These are phyloP conservation scores for Cyclotella atomus DNA, from an alignment of 108 stramenopile species.

Conservation along the genomic window DNA sequence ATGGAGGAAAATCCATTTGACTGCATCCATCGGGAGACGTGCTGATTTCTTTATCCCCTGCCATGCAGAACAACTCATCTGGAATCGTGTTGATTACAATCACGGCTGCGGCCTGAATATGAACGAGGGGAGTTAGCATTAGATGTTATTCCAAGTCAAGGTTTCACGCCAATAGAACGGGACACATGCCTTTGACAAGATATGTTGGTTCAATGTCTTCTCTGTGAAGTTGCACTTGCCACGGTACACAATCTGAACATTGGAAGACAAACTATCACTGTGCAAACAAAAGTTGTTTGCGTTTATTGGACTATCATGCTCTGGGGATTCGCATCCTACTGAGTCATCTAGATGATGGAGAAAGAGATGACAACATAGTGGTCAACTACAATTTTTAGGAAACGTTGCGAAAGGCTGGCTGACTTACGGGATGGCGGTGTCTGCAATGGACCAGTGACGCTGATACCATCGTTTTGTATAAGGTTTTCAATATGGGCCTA, in stretches of 20 bases:
- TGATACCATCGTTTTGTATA: conserved; percentile 24
- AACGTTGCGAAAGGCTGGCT: background rate
- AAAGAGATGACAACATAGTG: background rate
- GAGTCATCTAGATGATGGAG: conserved; percentile 29
- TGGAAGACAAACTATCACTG: background rate
- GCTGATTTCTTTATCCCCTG: conserved; percentile 29
- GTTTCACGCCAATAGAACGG: too few species aligned
- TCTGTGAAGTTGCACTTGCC: conserved; percentile 72
- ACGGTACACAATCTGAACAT: conserved; percentile 60
- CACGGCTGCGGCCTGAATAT: conserved; percentile 43
- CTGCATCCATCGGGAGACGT: conserved; percentile 12
- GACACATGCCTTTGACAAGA: conserved; percentile 6
- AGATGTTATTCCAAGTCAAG: too few species aligned
- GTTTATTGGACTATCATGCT: background rate
- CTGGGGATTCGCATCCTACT: conserved; percentile 51
- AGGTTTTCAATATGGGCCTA: conserved; percentile 49
- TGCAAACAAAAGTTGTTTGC: conserved; percentile 22
- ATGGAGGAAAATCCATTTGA: conserved; percentile 47
- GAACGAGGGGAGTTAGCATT: background rate
- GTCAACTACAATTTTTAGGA: background rate
- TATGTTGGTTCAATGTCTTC: conserved; percentile 60
- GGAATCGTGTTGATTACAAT: conserved; percentile 68
- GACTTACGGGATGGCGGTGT: conserved; percentile 21
- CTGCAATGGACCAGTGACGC: conserved; percentile 39
- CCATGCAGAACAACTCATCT: conserved; percentile 81